A percentile compares a stretch with the other conserved stretches of the same genome.
Evolutionary conservation across 805 yeast species (phyloP).

Genomic region (Kazachstania psychrophila): DNA sequence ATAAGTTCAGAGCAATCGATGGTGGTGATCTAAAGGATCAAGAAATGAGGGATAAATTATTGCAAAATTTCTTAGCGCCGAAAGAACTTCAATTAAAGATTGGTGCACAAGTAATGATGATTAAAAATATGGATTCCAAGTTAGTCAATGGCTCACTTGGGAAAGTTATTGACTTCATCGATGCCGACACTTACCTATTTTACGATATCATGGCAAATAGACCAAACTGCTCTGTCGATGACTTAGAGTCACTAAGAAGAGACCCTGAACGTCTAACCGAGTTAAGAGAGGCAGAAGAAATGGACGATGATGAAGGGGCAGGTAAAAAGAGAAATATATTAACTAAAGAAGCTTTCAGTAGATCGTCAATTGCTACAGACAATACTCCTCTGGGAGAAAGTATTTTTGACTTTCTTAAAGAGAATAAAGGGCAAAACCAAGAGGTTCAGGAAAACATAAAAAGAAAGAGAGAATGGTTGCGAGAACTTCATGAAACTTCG

Average conservation of each 20-base stretch:
- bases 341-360: constrained; percentile 19
- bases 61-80: constrained; percentile 57
- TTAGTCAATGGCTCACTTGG: constrained; percentile 76
- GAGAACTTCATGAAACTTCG: constrained; percentile 37
- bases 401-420: constrained; percentile 40
- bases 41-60: constrained; percentile 35
- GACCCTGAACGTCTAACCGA: constrained; percentile 11
- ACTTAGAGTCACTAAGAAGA: constrained; percentile 10
- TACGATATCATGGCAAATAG: constrained; percentile 22
- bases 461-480: constrained; percentile 40
- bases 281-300: constrained; percentile 10
- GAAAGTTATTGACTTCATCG: constrained; percentile 50
- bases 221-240: constrained; percentile 16
- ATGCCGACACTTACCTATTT: constrained; percentile 40
- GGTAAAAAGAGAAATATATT: constrained; percentile 15
- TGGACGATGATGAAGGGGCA: constrained; percentile 10
- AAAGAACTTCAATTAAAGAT: constrained; percentile 45
- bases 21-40: constrained; percentile 40
- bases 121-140: constrained; percentile 62
- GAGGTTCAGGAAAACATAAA: constrained; percentile 30
- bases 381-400: constrained; percentile 33
- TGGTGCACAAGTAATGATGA: constrained; percentile 77
- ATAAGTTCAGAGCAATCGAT: constrained; percentile 43
- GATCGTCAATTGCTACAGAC: constrained; percentile 7
- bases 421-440: constrained; percentile 19